These are phyloP conservation scores for Solanum virginianum DNA, from an alignment of 257 asterid species.

Conservation along the genomic window DNA sequence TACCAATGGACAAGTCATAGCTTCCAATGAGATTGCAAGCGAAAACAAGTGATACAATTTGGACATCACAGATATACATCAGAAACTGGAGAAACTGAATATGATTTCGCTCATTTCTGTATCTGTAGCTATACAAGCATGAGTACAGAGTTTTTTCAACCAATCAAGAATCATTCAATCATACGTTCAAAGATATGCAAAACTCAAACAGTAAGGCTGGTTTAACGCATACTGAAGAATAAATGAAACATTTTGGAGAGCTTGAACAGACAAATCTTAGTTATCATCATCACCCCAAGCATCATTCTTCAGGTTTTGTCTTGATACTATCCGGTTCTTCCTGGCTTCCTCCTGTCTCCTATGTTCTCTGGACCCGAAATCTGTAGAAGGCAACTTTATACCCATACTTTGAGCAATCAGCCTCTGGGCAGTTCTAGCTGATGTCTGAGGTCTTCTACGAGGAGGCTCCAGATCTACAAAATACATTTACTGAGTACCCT, in stretches of 20 bases:
- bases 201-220: background rate
- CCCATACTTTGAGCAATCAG: conserved; percentile 87
- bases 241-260: background rate
- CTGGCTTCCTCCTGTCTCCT: conserved; percentile 73
- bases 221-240: background rate
- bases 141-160: background rate
- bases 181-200: background rate
- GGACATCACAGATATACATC: background rate
- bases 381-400: conserved; percentile 44
- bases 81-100: background rate
- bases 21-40: background rate
- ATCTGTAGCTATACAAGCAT: background rate
- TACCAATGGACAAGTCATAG: background rate
- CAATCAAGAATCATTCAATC: background rate
- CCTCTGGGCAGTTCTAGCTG: conserved; percentile 85
- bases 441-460: conserved; percentile 83
- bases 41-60: background rate
- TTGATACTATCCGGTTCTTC: conserved; percentile 47
- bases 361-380: conserved; percentile 43
- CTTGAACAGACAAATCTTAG: conserved; percentile 1
- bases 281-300: conserved; percentile 79
- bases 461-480: conserved; percentile 78
- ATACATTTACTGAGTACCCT: background rate
- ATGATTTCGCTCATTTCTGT: background rate
- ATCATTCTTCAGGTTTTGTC: conserved; percentile 69